A percentile compares a stretch with the other conserved stretches of the same genome.
Conservation (phyloP, 129 eudicot species). For the Centrapalus pauciflorus region DNA sequence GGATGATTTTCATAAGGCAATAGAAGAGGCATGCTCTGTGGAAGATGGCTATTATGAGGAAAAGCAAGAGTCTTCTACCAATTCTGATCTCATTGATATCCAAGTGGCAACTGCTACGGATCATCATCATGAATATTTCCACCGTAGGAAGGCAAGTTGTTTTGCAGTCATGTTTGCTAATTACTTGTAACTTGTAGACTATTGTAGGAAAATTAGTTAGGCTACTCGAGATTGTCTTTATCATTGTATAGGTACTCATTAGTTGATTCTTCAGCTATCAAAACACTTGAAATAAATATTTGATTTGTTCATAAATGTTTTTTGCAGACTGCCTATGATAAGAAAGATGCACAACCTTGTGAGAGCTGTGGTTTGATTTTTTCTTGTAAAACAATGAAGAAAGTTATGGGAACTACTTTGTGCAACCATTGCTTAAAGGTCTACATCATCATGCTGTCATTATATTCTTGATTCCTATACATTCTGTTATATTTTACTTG, state of each 20-base stretch:
- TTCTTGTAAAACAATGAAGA: conserved; percentile 42
- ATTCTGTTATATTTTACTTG: background rate
- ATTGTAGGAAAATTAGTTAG: background rate
- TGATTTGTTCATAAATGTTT: no score
- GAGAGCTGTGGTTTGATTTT: conserved; percentile 49
- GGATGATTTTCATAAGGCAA: conserved; percentile 63
- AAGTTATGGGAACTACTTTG: conserved; percentile 29
- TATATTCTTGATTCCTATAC: no score
- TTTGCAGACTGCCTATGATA: conserved; percentile 38
- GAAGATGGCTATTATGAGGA: conserved; percentile 42
- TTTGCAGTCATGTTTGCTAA: background rate
- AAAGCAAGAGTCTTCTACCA: conserved; percentile 23
- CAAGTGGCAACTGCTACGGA: conserved; percentile 49
- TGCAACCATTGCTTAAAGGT: conserved; percentile 77
- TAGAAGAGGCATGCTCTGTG: conserved; percentile 78
- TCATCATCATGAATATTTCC: conserved; percentile 33
- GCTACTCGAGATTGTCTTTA: no score
- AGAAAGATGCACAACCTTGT: conserved; percentile 44
- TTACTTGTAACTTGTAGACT: background rate
- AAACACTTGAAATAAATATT: no score
- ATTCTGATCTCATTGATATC: conserved; percentile 27
- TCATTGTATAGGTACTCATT: background rate
- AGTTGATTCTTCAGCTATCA: background rate
- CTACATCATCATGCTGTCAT: background rate
- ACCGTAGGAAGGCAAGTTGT: conserved; percentile 47